Evolutionary conservation across 192 early-diverging fungal genomes (phyloP), one percentile per base, ranked within the genome.

Genomic region (Geranomyces michiganensis): DNA sequence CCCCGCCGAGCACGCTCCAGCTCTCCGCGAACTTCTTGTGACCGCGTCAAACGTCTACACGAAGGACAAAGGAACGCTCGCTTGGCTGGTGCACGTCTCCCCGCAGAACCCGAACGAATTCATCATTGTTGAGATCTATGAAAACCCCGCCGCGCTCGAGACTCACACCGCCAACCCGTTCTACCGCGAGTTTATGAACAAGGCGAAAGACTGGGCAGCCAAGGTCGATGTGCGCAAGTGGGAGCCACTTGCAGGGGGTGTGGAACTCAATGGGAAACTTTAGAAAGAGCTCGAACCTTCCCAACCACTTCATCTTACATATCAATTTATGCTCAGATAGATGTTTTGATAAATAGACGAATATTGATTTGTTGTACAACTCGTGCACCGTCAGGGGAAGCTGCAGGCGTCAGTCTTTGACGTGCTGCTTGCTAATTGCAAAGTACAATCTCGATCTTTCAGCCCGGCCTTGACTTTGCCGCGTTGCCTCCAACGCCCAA

Each of bases 131-230:
- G 67, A 68, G 33, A 17, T 26, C 19, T 68, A 68, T 49, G 67
- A 68, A 26, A 32, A 21, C 1, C 8, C n/a, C 8, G 51, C 67
- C 1, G 67, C n/a, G 19, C n/a, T 68, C 21, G 19, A 68, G 49
- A 68, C 67, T 21, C 67, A 68, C 32, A n/a, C 21, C 29, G 36
- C 24, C 6, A 68, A 68, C 53, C 67, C 67, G 0, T 68, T 56
- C 30, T 68, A 45, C 44, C 21, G 19, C 2, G 63, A 41, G 63
- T 65, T 65, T 22, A 32, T 21, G 63, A 14, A 0, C 21, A 41
- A 21, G 17, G 44, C 43, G 27, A 32, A 32, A 6, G 22, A 6
- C 22, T 60, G 30, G 19, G 15, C 3, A 3, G 51, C 51, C 4
- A 26, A 26, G 19, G 19, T 53, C 7, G 51, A 53, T 26, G 24